Evolutionary conservation across 129 eudicot species (phyloP).

Genomic region (Flaveria robusta): DNA sequence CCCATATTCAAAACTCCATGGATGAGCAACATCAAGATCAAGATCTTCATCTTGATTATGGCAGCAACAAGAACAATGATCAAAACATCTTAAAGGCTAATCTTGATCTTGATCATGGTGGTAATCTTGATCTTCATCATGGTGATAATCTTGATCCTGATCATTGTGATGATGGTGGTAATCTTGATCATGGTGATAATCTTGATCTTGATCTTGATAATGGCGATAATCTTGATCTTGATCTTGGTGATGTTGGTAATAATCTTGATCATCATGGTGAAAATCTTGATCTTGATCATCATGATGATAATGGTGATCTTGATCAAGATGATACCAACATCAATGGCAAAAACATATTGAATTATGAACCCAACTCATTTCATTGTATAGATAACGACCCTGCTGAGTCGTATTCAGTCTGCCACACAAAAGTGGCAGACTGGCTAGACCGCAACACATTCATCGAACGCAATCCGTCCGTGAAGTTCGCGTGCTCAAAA

Average conservation of each 20-base stretch:
- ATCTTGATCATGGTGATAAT: neutral
- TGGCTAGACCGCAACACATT: slow-evolving; percentile 48
- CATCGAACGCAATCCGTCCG: slow-evolving; percentile 50
- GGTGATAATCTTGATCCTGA: no score
- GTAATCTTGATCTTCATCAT: no score
- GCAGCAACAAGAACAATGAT: neutral
- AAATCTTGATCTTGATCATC: neutral
- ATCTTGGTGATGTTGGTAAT: no score
- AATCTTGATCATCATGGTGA: no score
- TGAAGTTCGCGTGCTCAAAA: slow-evolving; percentile 37
- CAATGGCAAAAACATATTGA: neutral
- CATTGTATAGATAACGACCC: slow-evolving; percentile 38
- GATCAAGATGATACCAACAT: slow-evolving; percentile 9
- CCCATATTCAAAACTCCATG: neutral
- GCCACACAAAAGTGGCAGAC: slow-evolving; percentile 43
- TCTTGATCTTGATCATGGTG: no score
- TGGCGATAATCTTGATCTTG: neutral
- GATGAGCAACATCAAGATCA: neutral
- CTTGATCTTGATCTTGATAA: slow-evolving; percentile 1
- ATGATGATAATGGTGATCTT: neutral
- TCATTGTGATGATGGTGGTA: no score
- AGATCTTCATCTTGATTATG: neutral
- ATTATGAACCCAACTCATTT: neutral
- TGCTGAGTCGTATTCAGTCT: slow-evolving; percentile 52
- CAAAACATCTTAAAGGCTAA: neutral